Percentiles rank a stretch among this genome's conserved stretches.
Conservation (phyloP, 179 eudicot genomes). For the Heliamphora pulchella region DNA sequence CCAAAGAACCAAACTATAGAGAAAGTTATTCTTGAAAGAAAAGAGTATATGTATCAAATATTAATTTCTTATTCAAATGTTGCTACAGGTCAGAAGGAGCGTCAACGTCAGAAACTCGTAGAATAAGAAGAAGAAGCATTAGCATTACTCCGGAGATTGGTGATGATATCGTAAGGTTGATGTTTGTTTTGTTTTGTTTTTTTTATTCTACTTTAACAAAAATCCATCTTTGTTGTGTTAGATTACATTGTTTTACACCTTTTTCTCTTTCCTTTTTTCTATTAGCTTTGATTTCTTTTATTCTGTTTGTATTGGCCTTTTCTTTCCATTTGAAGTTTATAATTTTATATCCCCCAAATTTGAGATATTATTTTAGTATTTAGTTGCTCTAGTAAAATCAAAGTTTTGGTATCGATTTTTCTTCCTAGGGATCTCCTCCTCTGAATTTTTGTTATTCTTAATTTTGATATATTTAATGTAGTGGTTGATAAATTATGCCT, state of each 20-base stretch:
- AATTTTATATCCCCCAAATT: background rate
- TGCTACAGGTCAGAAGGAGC: slow-evolving; percentile 76
- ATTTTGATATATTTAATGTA: background rate
- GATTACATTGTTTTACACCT: background rate
- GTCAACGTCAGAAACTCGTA: slow-evolving; percentile 59
- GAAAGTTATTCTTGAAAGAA: background rate
- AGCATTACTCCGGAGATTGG: slow-evolving; percentile 99
- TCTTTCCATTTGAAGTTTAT: background rate
- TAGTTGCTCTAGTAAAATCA: slow-evolving; percentile 2
- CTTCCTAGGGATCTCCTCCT: background rate
- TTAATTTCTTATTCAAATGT: slow-evolving; percentile 4
- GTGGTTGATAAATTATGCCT: background rate
- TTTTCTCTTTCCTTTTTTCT: background rate
- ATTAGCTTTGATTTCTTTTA: too few species aligned
- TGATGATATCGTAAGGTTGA: slow-evolving; percentile 94
- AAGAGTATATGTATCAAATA: background rate
- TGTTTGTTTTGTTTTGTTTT: slow-evolving; percentile 9
- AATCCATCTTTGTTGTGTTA: background rate
- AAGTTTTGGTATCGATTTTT: background rate
- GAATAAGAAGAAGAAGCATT: slow-evolving; percentile 86
- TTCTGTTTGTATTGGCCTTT: background rate
- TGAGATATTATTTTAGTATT: background rate
- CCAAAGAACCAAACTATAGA: background rate
- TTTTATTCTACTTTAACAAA: background rate
- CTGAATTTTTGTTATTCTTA: too few species aligned